Evolutionary conservation across 257 asterid species (phyloP), one percentile per base, ranked within the genome.

Genomic region (Scutellaria baicalensis): DNA sequence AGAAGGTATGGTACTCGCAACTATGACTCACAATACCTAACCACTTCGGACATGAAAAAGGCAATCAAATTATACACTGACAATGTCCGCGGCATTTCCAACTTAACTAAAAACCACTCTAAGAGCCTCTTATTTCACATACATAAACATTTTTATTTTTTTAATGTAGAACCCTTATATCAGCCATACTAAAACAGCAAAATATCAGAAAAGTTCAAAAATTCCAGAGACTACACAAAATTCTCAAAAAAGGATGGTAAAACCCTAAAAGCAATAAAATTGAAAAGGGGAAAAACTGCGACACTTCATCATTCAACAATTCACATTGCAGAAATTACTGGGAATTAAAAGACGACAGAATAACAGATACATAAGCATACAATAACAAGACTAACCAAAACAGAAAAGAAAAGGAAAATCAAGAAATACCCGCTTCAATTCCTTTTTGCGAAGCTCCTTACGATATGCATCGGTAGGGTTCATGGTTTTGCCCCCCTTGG

Each of bases 391-490:
- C 4, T 7, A 40, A 43, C 33, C n/a, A 5, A 18, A 20, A 10
- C 9, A 51, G 12, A 54, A 14, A 27, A 13, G 13, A 51, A 17
- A 54, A 14, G 20, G 10, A 4, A 11, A 23, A n/a, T 6, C 21
- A 4, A 60, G 44, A 66, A 27, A 59, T 83, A 89, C 98, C 91
- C 98, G 87, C 77, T 88, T 89, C 75, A 94, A 84, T 84, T 94
- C 99, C 78, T 89, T 86, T 23, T 89, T 94, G 36, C 97, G 96
- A 40, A 84, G 79, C 89, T 94, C 97, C 66, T 94, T 94, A 52
- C 99, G 95, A 70, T 83, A 91, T 18, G 99, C 91, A 77, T 91
- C 97, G 78, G 99, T 94, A 86, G 99, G 99, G 92, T 94, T 94
- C 99, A 94, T 94, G 65, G 95, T 88, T 81, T 94, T 94, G 77